These are phyloP conservation scores for Phaeodactylum tricornutum DNA, from an alignment of 108 stramenopile genomes.

Conservation along the genomic window DNA sequence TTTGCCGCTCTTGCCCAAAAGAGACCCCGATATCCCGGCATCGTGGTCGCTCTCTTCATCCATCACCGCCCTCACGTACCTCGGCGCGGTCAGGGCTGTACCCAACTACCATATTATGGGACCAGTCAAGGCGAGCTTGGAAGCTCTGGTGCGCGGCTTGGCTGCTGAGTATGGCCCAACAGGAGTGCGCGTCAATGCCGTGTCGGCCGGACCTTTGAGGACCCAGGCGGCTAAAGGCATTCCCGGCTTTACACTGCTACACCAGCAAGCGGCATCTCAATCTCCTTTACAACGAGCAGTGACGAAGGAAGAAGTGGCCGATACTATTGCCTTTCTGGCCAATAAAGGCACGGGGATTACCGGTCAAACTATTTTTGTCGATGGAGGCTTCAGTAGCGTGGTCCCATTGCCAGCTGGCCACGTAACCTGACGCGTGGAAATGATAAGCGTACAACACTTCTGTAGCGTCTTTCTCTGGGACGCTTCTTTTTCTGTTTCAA, in stretches of 20 bases:
- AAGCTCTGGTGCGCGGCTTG: conserved; percentile 33
- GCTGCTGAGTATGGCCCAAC: conserved; percentile 33
- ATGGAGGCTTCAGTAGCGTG: conserved; percentile 46
- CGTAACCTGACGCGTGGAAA: too few species aligned
- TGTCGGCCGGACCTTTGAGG: conserved; percentile 49
- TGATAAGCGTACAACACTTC: too few species aligned
- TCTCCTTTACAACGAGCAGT: conserved; percentile 31
- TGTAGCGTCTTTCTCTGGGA: too few species aligned
- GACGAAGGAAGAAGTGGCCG: conserved; percentile 37
- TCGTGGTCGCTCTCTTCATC: conserved; percentile 4
- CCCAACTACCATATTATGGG: conserved; percentile 58
- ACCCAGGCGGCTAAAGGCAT: conserved; percentile 52
- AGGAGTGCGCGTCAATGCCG: conserved; percentile 47
- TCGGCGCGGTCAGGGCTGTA: conserved; percentile 47
- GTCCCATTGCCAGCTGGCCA: conserved; percentile 9
- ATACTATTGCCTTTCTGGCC: conserved; percentile 28
- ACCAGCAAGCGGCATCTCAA: conserved; percentile 13
- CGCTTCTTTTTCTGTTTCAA: too few species aligned
- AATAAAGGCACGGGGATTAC: conserved; percentile 26
- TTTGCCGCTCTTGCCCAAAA: not conserved
- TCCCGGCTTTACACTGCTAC: conserved; percentile 28
- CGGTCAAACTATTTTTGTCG: conserved; percentile 49
- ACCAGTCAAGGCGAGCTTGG: conserved; percentile 58
- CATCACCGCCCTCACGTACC: conserved; percentile 45
- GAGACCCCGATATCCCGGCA: not conserved